phyloP scores from a whole-genome alignment of 2,329 filamentous ascomycete species.

The Nothophaeocryptopus gaeumannii region DNA sequence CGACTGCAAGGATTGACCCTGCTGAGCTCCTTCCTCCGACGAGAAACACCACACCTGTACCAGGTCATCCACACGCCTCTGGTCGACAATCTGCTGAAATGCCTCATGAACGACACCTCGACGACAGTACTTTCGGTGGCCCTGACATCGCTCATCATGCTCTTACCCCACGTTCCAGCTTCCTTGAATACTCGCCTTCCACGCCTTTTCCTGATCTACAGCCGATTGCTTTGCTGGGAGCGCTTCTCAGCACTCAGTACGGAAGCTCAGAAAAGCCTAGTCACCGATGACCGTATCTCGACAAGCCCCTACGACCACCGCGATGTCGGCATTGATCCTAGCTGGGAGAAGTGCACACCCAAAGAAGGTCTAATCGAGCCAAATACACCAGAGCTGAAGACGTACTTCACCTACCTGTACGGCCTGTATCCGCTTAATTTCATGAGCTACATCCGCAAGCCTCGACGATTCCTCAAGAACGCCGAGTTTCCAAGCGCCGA shows the following conservation, averaged over 20 bases:
- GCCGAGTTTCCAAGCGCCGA: constrained; percentile 67
- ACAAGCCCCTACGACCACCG: constrained; percentile 41
- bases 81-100: constrained; percentile 68
- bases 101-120: constrained; percentile 73
- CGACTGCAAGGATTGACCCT: constrained; percentile 65
- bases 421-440: constrained; percentile 83
- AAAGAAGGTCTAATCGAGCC: constrained; percentile 62
- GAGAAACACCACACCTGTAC: constrained; percentile 76
- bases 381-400: constrained; percentile 64
- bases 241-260: constrained; percentile 42
- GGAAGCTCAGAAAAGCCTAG: constrained; percentile 33
- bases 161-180: constrained; percentile 75
- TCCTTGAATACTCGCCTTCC: constrained; percentile 67
- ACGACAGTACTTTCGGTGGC: constrained; percentile 73
- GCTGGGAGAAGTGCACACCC: constrained; percentile 65
- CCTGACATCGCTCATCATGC: constrained; percentile 73
- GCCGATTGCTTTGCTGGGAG: constrained; percentile 76
- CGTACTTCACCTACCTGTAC: constrained; percentile 79
- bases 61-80: constrained; percentile 69
- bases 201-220: constrained; percentile 77
- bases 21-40: constrained; percentile 69
- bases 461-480: constrained; percentile 72
- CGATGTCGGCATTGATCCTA: constrained; percentile 36
- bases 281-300: constrained; percentile 35
- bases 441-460: constrained; percentile 80